Conservation (phyloP, 305 asterid genomes). For the Fraxinus sp. region DNA sequence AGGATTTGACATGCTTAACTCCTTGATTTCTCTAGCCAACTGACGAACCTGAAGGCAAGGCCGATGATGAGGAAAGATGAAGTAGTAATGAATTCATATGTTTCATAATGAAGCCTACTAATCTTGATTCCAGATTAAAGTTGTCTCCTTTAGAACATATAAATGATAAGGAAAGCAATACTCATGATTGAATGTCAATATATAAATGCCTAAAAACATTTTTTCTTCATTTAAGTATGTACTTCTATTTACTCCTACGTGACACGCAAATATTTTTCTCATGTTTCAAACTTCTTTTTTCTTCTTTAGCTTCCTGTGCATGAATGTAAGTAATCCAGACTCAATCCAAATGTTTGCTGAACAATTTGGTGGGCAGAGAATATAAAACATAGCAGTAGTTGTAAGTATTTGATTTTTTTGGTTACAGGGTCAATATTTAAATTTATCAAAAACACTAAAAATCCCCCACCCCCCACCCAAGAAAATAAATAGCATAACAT, state of each 20-base stretch:
- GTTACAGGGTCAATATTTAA: neutral
- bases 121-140: neutral
- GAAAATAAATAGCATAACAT: neutral
- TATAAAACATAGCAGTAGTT: neutral
- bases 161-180: neutral
- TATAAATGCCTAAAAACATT: neutral
- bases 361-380: neutral
- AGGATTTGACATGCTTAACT: slow-evolving; percentile 65
- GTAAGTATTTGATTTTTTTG: neutral
- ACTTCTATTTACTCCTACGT: neutral
- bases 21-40: slow-evolving; percentile 76
- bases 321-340: neutral
- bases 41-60: slow-evolving; percentile 60
- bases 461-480: neutral
- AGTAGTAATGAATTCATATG: slow-evolving; percentile 16
- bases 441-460: neutral
- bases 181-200: slow-evolving; percentile 10
- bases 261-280: neutral
- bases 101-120: slow-evolving; percentile 3
- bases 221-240: neutral
- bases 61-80: slow-evolving; percentile 28
- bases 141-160: slow-evolving; percentile 12
- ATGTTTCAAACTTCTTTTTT: neutral
- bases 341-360: neutral
- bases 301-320: neutral